phyloP scores from a whole-genome alignment of 2,329 filamentous ascomycete species.

The Stenocarpella maydis region DNA sequence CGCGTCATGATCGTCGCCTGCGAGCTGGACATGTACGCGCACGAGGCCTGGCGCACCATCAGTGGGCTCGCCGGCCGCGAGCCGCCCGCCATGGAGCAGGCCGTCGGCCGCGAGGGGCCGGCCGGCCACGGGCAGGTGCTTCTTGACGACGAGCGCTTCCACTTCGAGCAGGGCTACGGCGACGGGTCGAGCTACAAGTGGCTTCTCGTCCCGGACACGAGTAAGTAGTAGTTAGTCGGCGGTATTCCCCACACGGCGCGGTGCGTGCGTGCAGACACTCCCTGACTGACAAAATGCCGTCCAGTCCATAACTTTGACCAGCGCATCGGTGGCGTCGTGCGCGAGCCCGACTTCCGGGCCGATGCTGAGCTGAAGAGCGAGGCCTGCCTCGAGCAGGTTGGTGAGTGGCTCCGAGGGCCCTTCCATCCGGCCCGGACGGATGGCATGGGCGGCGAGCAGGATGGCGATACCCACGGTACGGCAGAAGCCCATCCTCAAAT shows the following conservation, averaged over 20 bases:
- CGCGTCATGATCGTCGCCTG: conserved; percentile 30
- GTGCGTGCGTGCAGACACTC: fast-evolving
- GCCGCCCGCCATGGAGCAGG: conserved; percentile 7
- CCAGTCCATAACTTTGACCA: conserved; percentile 30
- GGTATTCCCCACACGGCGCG: fast-evolving
- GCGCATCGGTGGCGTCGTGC: conserved; percentile 26
- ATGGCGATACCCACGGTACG: conserved; percentile 15
- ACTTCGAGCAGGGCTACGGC: conserved; percentile 29
- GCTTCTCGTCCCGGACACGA: conserved; percentile 27
- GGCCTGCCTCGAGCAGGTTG: conserved; percentile 27
- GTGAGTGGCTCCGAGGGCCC: conserved; percentile 15
- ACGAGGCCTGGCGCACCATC: conserved; percentile 33
- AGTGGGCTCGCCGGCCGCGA: conserved; percentile 29
- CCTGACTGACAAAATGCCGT: neutral
- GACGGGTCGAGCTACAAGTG: conserved; percentile 32
- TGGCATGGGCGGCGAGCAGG: neutral
- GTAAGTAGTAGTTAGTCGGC: neutral
- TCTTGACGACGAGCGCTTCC: conserved; percentile 27
- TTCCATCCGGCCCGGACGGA: neutral
- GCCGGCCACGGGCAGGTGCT: conserved; percentile 23
- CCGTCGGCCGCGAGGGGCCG: conserved; percentile 21
- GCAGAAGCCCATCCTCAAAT: conserved; percentile 20
- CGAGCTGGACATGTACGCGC: conserved; percentile 31
- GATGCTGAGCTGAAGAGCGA: conserved; percentile 28
- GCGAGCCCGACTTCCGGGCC: conserved; percentile 28